These are phyloP conservation scores for Plasmodium gonderi DNA, from an alignment of 169 alveolate species.

Conservation along the genomic window DNA sequence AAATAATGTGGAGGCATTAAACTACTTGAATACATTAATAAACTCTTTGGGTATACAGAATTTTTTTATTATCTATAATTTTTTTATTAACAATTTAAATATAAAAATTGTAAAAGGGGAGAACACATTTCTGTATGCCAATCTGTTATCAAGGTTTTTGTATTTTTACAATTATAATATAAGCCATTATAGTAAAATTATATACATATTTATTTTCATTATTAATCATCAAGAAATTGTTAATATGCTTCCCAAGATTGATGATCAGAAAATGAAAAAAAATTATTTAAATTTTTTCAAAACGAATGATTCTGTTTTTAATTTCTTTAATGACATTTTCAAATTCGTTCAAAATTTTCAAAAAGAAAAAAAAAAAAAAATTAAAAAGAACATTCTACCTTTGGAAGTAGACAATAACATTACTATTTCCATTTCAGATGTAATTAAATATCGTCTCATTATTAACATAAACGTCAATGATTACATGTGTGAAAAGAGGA, in stretches of 20 bases:
- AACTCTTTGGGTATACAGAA: conserved; percentile 65
- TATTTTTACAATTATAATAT: conserved; percentile 71
- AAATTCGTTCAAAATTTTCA: conserved; percentile 74
- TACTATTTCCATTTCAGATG: conserved; percentile 14
- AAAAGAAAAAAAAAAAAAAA: conserved; percentile 60
- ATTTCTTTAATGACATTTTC: conserved; percentile 67
- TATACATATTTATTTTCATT: conserved; percentile 67
- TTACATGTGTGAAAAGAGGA: conserved; percentile 65
- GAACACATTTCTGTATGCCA: conserved; percentile 65
- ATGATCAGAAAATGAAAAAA: conserved; percentile 73
- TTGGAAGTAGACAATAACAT: conserved; percentile 33
- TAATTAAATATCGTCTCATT: conserved; percentile 22
- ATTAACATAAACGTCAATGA: conserved; percentile 68
- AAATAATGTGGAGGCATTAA: conserved; percentile 64
- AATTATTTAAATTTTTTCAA: conserved; percentile 74
- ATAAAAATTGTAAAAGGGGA: conserved; percentile 62
- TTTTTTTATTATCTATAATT: conserved; percentile 68
- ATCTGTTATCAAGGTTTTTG: conserved; percentile 43
- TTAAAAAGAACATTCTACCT: conserved; percentile 41
- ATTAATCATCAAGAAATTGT: conserved; percentile 67
- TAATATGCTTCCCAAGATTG: conserved; percentile 55
- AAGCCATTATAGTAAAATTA: conserved; percentile 76
- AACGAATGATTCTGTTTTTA: conserved; percentile 73
- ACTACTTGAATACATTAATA: conserved; percentile 33
- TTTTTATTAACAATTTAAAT: conserved; percentile 66